Percentiles rank a stretch among this genome's conserved stretches.
Evolutionary conservation across 2,329 filamentous ascomycete genomes (phyloP).

Genomic region (Aspergillus quadrilineatus): DNA sequence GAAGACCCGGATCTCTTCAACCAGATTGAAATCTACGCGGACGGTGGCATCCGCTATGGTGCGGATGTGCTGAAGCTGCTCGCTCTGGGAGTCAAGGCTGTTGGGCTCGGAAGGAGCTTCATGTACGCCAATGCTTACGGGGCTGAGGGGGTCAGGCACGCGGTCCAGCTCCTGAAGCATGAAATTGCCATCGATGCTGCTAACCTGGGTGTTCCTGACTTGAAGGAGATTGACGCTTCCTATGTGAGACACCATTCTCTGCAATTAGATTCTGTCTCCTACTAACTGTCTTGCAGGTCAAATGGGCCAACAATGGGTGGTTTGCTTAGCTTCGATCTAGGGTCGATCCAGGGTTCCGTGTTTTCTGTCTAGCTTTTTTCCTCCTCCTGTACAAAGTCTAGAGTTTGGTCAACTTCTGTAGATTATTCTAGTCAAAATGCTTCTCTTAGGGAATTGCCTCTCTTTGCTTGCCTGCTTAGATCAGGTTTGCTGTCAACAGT

Average conservation of each 20-base stretch:
- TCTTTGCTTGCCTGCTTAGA: no score
- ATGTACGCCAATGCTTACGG: conserved; percentile 26
- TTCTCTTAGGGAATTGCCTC: no score
- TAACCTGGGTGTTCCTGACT: conserved; percentile 7
- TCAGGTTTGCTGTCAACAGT: no score
- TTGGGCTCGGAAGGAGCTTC: conserved; percentile 46
- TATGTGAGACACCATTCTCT: neutral
- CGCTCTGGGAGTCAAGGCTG: conserved; percentile 52
- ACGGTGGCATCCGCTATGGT: conserved; percentile 53
- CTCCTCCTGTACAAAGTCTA: no score
- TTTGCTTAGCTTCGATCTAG: neutral
- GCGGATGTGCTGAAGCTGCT: conserved; percentile 55
- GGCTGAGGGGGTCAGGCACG: conserved; percentile 16
- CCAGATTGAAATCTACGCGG: conserved; percentile 51
- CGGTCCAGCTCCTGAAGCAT: conserved; percentile 13
- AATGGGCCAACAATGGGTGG: conserved; percentile 13
- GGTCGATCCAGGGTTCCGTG: no score
- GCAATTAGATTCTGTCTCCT: no score
- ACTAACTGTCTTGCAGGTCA: neutral
- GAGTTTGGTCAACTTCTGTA: no score
- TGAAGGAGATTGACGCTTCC: conserved; percentile 14
- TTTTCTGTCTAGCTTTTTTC: no score
- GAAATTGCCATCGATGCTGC: conserved; percentile 16
- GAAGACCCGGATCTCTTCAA: conserved; percentile 49
- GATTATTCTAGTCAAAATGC: no score